Evolutionary conservation across 805 yeast species (phyloP).

Genomic region (Metschnikowia noctiluminum): DNA sequence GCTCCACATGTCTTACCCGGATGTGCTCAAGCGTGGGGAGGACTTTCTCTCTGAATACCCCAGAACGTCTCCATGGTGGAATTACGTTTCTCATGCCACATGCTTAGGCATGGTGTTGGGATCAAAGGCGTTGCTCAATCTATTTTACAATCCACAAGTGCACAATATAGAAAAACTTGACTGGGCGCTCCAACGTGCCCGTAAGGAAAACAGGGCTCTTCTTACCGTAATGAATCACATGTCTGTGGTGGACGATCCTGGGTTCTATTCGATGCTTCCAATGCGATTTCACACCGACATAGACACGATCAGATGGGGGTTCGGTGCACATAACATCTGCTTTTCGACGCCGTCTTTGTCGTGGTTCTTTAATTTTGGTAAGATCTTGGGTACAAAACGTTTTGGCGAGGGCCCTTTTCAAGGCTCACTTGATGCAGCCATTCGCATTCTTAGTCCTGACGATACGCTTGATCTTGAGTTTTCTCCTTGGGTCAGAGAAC

Average conservation of each 20-base stretch:
- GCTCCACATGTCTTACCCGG: slow-evolving; percentile 58
- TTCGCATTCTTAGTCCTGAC: slow-evolving; percentile 75
- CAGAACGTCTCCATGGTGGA: slow-evolving; percentile 58
- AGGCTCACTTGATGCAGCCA: slow-evolving; percentile 81
- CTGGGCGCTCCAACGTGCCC: slow-evolving; percentile 57
- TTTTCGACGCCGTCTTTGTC: slow-evolving; percentile 53
- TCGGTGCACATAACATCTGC: slow-evolving; percentile 91
- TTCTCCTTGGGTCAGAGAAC: slow-evolving; percentile 27
- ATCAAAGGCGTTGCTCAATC: slow-evolving; percentile 58
- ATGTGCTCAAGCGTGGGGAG: slow-evolving; percentile 70
- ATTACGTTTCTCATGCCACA: slow-evolving; percentile 62
- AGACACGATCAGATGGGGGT: slow-evolving; percentile 83
- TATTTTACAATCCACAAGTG: slow-evolving; percentile 62
- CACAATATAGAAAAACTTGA: slow-evolving; percentile 63
- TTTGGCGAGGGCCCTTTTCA: slow-evolving; percentile 95
- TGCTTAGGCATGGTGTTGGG: slow-evolving; percentile 62
- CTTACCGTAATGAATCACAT: slow-evolving; percentile 90
- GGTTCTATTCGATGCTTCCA: slow-evolving; percentile 83
- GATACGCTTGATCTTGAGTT: slow-evolving; percentile 54
- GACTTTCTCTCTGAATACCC: slow-evolving; percentile 66
- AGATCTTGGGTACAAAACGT: slow-evolving; percentile 79
- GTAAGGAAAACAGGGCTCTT: slow-evolving; percentile 67
- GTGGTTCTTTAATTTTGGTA: slow-evolving; percentile 80
- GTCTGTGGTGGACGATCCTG: slow-evolving; percentile 91
- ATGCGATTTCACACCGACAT: slow-evolving; percentile 59